Base-by-base conservation (phyloP, 208 protist species). In the Angomonas desouzai region DNA sequence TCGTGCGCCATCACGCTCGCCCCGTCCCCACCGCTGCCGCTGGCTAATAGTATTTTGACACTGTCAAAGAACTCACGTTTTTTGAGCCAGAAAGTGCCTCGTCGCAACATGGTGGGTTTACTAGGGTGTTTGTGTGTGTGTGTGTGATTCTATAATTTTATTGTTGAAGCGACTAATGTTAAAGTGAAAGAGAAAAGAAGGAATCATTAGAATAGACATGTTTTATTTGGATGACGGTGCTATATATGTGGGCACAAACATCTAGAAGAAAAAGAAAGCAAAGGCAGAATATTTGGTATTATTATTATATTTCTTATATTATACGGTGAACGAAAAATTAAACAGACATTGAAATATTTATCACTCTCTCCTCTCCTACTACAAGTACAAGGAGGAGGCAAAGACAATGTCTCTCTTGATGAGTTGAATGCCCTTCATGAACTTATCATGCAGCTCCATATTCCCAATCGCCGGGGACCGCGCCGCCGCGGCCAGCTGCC, bases 331-430 rank as follows among this genome's bases (percentile, higher is more conserved):
- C n/a, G n/a, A n/a, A n/a, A n/a, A n/a, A n/a, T n/a, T n/a, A n/a
- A n/a, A n/a, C n/a, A n/a, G n/a, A n/a, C n/a, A n/a, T n/a, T n/a
- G n/a, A n/a, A n/a, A n/a, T n/a, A n/a, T n/a, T n/a, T n/a, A n/a
- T n/a, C n/a, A n/a, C n/a, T n/a, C n/a, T n/a, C n/a, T n/a, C n/a
- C n/a, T n/a, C n/a, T n/a, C n/a, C n/a, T n/a, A n/a, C 48, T 71
- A 98, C 66, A 98, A 62, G 72, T 99, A 99, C 20, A 99, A 74
- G 4, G 94, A 98, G n/a, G 97, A 98, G 32, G 98, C 97, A 67
- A 99, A 99, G 20, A 99, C 97, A 72, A 99, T 99, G 76, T 99
- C 98, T 30, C 98, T 85, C 74, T 99, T 99, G 60, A 99, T 98
- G 23, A 92, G 80, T 40, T 86, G 79, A 48, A 98, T 98, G 30